A percentile compares a stretch with the other conserved stretches of the same genome.
These are phyloP conservation scores for Cercis canadensis DNA, from an alignment of 306 rosid genomes.

Conservation along the genomic window DNA sequence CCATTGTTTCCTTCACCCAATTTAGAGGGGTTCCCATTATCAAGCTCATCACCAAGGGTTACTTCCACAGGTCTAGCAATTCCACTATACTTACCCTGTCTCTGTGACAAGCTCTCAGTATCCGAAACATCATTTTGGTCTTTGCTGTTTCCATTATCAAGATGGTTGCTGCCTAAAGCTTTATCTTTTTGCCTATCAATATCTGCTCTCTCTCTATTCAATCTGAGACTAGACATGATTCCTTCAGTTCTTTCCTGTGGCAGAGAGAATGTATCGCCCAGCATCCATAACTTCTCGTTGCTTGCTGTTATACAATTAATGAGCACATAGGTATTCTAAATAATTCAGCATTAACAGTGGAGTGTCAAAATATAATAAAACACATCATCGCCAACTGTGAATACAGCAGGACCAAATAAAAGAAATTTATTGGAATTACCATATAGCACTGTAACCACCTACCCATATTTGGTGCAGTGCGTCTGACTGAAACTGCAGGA, in stretches of 20 bases:
- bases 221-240: constrained; percentile 51
- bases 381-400: not conserved
- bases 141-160: constrained; percentile 32
- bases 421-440: constrained; percentile 12
- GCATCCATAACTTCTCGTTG: constrained; percentile 32
- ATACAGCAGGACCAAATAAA: constrained; percentile 10
- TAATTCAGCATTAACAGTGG: constrained; percentile 18
- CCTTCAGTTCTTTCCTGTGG: constrained; percentile 53
- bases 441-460: constrained; percentile 16
- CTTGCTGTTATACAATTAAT: constrained; percentile 45
- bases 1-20: constrained; percentile 33
- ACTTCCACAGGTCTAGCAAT: constrained; percentile 24
- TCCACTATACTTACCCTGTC: constrained; percentile 19
- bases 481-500: constrained; percentile 34
- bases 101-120: constrained; percentile 35
- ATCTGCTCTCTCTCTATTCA: constrained; percentile 34
- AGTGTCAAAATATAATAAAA: not conserved
- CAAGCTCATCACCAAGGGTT: constrained; percentile 30
- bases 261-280: constrained; percentile 26
- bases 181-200: constrained; percentile 32
- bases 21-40: constrained; percentile 29
- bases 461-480: constrained; percentile 49
- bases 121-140: constrained; percentile 27
- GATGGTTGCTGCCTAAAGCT: constrained; percentile 30
- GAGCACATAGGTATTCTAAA: constrained; percentile 6